Evolutionary conservation across 768 basidiomycete genomes (phyloP).

Genomic region (Rhodotorula diobovata): DNA sequence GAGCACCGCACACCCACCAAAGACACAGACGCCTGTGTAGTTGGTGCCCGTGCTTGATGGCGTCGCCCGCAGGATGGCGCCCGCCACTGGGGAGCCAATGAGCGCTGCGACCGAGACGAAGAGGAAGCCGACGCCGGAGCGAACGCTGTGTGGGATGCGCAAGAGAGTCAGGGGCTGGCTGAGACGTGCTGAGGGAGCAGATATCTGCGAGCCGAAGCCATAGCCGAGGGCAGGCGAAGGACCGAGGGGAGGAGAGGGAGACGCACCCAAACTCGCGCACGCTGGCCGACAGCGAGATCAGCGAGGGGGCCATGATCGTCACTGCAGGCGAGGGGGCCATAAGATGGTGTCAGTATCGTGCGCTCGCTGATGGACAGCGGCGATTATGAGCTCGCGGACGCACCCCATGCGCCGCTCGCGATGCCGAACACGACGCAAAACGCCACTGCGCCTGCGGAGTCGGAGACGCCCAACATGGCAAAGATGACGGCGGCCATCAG

Average conservation of each 20-base stretch:
- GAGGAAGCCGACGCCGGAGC: slow-evolving; percentile 13
- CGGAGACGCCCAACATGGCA: slow-evolving; percentile 20
- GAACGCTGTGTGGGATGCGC: slow-evolving; percentile 6
- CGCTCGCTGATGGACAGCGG: neutral
- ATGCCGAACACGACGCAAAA: slow-evolving; percentile 21
- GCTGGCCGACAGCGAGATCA: neutral
- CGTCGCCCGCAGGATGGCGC: slow-evolving; percentile 6
- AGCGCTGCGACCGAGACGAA: slow-evolving; percentile 13
- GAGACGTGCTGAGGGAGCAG: neutral
- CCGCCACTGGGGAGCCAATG: slow-evolving; percentile 13
- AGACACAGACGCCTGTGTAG: slow-evolving; percentile 9
- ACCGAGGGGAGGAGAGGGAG: neutral
- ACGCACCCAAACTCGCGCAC: slow-evolving; percentile 8
- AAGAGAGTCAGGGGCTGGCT: too few relatives aligned
- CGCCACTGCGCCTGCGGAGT: neutral
- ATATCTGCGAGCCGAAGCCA: too few relatives aligned
- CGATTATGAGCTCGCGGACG: neutral
- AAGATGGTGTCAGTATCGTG: neutral
- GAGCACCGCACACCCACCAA: slow-evolving; percentile 8
- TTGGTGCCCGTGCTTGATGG: neutral
- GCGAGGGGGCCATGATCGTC: slow-evolving; percentile 5
- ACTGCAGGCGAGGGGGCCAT: neutral
- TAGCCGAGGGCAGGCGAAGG: neutral
- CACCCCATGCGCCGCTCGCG: slow-evolving; percentile 4
- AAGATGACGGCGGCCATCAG: slow-evolving; percentile 7